Base-by-base conservation (phyloP, 441 rosid species). In the Eutrema salsugineum region DNA sequence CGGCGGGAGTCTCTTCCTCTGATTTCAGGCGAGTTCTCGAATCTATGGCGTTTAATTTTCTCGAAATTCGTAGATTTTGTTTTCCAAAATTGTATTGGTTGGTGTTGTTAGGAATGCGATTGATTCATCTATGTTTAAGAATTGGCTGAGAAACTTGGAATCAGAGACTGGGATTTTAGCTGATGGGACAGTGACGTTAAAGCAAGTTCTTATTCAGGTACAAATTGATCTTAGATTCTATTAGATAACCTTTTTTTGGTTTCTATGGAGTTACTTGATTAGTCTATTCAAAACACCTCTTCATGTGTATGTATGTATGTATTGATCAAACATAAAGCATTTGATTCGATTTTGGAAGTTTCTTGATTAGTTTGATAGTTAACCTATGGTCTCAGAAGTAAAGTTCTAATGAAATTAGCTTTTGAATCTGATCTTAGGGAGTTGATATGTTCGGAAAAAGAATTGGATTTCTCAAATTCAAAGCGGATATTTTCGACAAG, bases 391-490 rank as follows among this genome's bases (percentile, higher is more conserved):
- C 27, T 47, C 4, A 42, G 20, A 32, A 16, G n/a, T 15, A 19
- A 5, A 38, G 30, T 43, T 68, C 4, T 43, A 5, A 17, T 50
- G 67, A 43, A 42, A 20, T 2, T 39, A 35, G 19, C 30, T 15
- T 11, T 49, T 73, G 24, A 48, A 5, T 54, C 35, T 63, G 65
- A 74, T n/a, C n/a, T 71, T 57, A 91, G 97, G 97, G 97, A 48
- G 91, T 94, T 65, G 99, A 94, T 83, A 87, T 90, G 97, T 91
- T 94, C 68, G 97, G 97, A 22, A 79, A 73, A 60, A 72, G 88
- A 36, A 67, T 91, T 62, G 99, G 99, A 15, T 91, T 91, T 86
- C 82, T 94, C 46, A 94, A 94, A 83, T 90, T 91, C 85, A 84
- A 81, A 75, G 97, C 97, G 0, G 92, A 91, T 68, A 79, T 91